A percentile compares a stretch with the other conserved stretches of the same genome.
phyloP scores from a whole-genome alignment of 2,329 filamentous ascomycete species.

The Botrytis aclada region DNA sequence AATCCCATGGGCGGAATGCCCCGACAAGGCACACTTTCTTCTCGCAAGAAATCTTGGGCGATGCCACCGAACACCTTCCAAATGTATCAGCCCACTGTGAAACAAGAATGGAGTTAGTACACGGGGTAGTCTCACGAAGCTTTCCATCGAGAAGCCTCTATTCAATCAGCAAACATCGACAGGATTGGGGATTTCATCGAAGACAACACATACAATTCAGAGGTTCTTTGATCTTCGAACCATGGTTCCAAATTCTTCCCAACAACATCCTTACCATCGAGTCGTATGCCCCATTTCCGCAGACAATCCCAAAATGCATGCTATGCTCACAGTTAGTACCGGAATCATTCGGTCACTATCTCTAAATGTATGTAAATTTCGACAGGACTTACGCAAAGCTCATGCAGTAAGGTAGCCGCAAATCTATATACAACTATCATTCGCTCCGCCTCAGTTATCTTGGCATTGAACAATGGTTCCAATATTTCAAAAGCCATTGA shows the following conservation, averaged over 20 bases:
- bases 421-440: background rate
- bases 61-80: slow-evolving; percentile 10
- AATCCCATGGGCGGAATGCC: slow-evolving; percentile 16
- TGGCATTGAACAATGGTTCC: slow-evolving; percentile 9
- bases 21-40: background rate
- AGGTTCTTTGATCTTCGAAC: slow-evolving; percentile 12
- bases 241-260: background rate
- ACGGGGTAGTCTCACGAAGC: background rate
- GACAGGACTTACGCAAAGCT: slow-evolving; percentile 1
- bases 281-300: background rate
- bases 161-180: background rate
- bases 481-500: slow-evolving; percentile 12
- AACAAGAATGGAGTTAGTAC: background rate
- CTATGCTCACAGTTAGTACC: background rate
- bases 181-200: background rate
- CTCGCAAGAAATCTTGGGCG: background rate
- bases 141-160: slow-evolving; percentile 17
- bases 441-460: slow-evolving; percentile 6
- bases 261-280: background rate
- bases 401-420: background rate
- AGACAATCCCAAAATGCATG: slow-evolving; percentile 15
- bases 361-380: background rate
- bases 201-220: slow-evolving; percentile 1
- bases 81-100: background rate
- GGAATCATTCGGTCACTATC: background rate